Percentiles rank a stretch among this genome's conserved stretches.
Conservation (phyloP, 805 yeast genomes). For the Yarrowia osloensis region DNA sequence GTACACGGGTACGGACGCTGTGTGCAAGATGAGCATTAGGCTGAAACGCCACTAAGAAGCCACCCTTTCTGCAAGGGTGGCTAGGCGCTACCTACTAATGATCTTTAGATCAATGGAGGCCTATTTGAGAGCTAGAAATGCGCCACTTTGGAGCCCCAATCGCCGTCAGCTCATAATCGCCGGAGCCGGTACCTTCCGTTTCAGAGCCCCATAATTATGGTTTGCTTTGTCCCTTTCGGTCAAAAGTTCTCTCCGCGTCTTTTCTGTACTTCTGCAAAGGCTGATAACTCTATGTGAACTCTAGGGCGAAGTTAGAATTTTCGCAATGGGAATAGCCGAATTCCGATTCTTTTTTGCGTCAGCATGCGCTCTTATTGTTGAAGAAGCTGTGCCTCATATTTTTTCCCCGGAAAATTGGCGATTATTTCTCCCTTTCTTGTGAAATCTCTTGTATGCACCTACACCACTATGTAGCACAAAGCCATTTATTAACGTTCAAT, state of each 20-base stretch:
- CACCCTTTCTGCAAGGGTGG: too few species aligned
- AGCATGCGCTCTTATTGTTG: neutral
- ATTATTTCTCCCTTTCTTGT: neutral
- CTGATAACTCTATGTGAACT: neutral
- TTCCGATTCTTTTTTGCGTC: neutral
- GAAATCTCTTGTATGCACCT: neutral
- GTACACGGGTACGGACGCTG: neutral
- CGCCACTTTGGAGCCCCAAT: neutral
- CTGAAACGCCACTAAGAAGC: neutral
- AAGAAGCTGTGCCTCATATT: neutral
- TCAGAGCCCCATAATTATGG: neutral
- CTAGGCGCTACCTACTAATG: too few species aligned
- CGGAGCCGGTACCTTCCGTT: neutral
- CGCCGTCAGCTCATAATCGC: neutral
- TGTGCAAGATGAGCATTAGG: neutral
- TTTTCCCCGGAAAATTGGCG: neutral
- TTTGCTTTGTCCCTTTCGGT: neutral
- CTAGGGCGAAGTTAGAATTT: neutral
- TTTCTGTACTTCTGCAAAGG: neutral
- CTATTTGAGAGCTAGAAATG: neutral
- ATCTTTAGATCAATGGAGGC: neutral
- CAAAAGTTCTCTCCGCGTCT: conserved; percentile 6
- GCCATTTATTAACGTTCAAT: neutral
- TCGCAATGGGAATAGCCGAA: neutral
- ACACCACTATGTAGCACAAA: neutral